Percentiles rank a stretch among this genome's conserved stretches.
Evolutionary conservation across 768 basidiomycete species (phyloP).

Genomic region (Aureoboletus auriporus): DNA sequence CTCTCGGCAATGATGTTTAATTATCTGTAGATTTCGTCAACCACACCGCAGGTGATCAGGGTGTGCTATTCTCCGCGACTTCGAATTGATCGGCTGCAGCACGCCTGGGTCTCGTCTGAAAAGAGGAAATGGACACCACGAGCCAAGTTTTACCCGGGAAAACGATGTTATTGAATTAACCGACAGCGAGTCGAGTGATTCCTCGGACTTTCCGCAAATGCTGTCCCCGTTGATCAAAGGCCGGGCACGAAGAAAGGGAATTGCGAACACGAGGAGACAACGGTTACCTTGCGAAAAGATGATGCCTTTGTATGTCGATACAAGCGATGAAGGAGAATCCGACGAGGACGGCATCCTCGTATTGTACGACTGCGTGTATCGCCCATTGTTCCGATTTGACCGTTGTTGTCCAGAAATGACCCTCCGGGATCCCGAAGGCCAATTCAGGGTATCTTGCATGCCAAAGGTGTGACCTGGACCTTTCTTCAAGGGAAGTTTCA

Average conservation of each 20-base stretch:
- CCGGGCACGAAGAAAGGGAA: constrained; percentile 1
- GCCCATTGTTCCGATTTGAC: background rate
- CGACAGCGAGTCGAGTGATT: constrained; percentile 24
- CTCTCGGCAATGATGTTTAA: background rate
- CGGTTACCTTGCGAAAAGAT: background rate
- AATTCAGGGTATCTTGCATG: constrained; percentile 20
- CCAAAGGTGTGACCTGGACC: background rate
- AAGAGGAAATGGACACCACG: background rate
- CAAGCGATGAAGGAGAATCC: constrained; percentile 30
- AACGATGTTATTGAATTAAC: constrained; percentile 29
- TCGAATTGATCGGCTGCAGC: constrained; percentile 6
- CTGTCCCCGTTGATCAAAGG: constrained; percentile 21
- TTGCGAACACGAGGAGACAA: constrained; percentile 7
- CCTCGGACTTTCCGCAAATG: constrained; percentile 19
- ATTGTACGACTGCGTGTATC: constrained; percentile 28
- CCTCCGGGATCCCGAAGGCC: constrained; percentile 48
- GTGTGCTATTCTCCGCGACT: background rate
- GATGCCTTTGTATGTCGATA: constrained; percentile 25
- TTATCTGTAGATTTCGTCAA: constrained; percentile 7
- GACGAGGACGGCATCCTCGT: constrained; percentile 36
- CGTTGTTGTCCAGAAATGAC: constrained; percentile 36
- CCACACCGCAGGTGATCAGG: constrained; percentile 7
- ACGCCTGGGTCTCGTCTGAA: background rate
- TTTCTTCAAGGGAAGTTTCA: background rate
- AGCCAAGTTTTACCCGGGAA: background rate